phyloP scores from a whole-genome alignment of 495 filamentous ascomycete genomes.

The Penicillium mononematosum region DNA sequence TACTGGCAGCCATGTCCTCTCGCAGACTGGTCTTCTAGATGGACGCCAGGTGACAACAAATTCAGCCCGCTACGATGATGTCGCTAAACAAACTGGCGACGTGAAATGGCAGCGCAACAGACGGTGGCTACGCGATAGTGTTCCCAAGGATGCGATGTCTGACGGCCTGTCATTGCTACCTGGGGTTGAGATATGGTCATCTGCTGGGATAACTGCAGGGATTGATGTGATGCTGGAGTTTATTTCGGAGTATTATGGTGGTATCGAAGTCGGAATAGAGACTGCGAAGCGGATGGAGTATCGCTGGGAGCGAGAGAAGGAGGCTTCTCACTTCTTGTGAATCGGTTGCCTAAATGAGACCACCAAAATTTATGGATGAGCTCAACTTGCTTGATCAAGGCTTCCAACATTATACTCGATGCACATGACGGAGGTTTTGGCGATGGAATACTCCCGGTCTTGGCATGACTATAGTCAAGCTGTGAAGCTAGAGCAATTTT shows the following conservation, averaged over 20 bases:
- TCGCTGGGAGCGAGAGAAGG: slow-evolving; percentile 10
- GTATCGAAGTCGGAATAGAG: background rate
- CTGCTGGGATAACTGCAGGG: slow-evolving; percentile 10
- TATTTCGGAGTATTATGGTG: slow-evolving; percentile 11
- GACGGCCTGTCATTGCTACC: background rate
- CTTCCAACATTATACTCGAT: background rate
- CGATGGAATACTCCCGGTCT: background rate
- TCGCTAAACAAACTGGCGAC: background rate
- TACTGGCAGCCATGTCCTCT: slow-evolving; percentile 7
- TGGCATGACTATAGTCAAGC: background rate
- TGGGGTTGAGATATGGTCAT: slow-evolving; percentile 10
- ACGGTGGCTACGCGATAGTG: slow-evolving; percentile 8
- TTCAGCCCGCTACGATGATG: slow-evolving; percentile 5
- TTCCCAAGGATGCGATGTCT: background rate
- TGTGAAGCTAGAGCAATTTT: background rate
- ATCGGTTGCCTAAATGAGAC: background rate
- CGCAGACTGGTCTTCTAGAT: slow-evolving; percentile 8
- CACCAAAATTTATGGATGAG: background rate
- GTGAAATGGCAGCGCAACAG: slow-evolving; percentile 9
- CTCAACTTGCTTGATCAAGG: background rate
- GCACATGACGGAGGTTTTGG: background rate
- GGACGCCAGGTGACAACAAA: slow-evolving; percentile 4
- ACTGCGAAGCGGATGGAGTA: slow-evolving; percentile 12
- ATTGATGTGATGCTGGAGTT: slow-evolving; percentile 14
- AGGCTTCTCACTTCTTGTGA: slow-evolving; percentile 10